Evolutionary conservation across 805 yeast species (phyloP).

Genomic region (Kodamaea jinghongensis): DNA sequence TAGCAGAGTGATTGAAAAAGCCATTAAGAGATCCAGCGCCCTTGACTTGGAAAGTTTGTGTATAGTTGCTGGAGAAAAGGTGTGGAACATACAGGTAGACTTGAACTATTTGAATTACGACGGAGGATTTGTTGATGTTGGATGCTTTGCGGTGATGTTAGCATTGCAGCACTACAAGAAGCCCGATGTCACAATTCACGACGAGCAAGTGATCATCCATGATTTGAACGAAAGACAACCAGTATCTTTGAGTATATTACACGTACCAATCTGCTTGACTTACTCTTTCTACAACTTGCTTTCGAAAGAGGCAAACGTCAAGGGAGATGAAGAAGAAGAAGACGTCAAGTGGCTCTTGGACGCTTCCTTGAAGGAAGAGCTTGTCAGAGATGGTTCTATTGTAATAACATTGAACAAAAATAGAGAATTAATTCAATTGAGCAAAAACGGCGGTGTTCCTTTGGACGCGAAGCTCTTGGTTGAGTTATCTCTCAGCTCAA

Average conservation of each 20-base stretch:
- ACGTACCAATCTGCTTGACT: conserved; percentile 85
- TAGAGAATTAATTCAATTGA: conserved; percentile 84
- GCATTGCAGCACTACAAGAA: conserved; percentile 79
- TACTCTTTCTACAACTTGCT: conserved; percentile 79
- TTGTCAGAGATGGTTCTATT: conserved; percentile 70
- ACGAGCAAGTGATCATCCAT: conserved; percentile 63
- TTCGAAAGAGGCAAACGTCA: conserved; percentile 64
- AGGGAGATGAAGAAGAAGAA: conserved; percentile 51
- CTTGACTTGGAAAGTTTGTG: conserved; percentile 88
- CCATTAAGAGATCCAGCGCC: conserved; percentile 86
- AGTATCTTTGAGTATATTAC: conserved; percentile 78
- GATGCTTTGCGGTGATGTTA: conserved; percentile 86
- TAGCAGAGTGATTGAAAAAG: conserved; percentile 83
- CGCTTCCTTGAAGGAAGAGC: conserved; percentile 75
- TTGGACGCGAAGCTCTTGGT: conserved; percentile 69
- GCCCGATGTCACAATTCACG: conserved; percentile 72
- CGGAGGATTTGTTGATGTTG: conserved; percentile 89
- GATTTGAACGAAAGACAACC: conserved; percentile 79
- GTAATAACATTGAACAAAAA: conserved; percentile 87
- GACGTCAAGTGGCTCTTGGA: conserved; percentile 68
- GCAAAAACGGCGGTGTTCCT: conserved; percentile 87
- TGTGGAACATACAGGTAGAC: conserved; percentile 91
- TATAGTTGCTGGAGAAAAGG: conserved; percentile 84
- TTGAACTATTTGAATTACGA: conserved; percentile 86
- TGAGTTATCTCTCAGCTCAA: conserved; percentile 68